phyloP scores from a whole-genome alignment of 2,329 filamentous ascomycete genomes.

The Colletotrichum shisoi region DNA sequence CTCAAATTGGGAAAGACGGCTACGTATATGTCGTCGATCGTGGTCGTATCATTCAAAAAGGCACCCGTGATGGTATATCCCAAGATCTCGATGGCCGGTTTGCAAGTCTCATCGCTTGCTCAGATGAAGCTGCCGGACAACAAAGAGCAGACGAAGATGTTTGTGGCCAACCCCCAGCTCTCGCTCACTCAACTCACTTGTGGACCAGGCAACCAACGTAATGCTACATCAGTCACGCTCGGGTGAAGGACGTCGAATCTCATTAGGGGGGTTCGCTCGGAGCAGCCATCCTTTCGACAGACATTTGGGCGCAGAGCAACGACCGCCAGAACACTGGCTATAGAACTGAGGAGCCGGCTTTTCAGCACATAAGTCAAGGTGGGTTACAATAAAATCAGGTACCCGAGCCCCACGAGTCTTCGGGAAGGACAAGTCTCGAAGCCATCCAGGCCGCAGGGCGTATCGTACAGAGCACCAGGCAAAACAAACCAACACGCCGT shows the following conservation, averaged over 20 bases:
- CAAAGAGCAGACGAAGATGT: neutral
- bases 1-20: constrained; percentile 75
- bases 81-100: constrained; percentile 56
- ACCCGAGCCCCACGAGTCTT: too few species aligned
- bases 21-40: constrained; percentile 82
- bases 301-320: neutral
- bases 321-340: neutral
- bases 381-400: neutral
- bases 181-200: neutral
- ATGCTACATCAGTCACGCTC: neutral
- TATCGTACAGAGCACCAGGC: neutral
- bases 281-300: neutral
- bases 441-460: neutral
- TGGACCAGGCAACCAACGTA: neutral
- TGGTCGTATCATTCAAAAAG: constrained; percentile 73
- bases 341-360: too few species aligned
- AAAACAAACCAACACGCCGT: neutral
- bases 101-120: constrained; percentile 49
- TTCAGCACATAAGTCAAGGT: neutral
- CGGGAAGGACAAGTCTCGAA: neutral
- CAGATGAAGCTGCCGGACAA: too few species aligned
- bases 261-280: too few species aligned
- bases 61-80: constrained; percentile 66
- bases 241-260: neutral
- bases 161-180: neutral